Base-by-base conservation (phyloP, 2,329 filamentous ascomycete genomes). In the Fusarium oligoseptatum region DNA sequence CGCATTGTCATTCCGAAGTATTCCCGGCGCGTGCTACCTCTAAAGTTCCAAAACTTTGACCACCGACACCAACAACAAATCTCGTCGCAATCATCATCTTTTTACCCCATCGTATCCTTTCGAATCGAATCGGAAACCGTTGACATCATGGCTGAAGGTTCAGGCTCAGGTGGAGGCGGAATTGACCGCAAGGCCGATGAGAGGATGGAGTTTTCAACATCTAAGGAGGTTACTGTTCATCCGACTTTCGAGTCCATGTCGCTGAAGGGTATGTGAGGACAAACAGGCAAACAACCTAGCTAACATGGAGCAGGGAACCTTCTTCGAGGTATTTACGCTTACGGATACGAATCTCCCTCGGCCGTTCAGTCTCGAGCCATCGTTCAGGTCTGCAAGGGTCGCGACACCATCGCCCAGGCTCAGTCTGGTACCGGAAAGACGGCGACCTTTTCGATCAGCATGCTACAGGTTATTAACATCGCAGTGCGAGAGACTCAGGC, bases 391-490 rank as follows among this genome's bases (percentile, higher is more conserved):
- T 99, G 97, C 91, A 98, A 98, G 86, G 97, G 97, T 76, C 95
- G 97, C 85, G 97, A 99, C 84, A 98, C 97, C 73, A 99, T 99
- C 82, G 97, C 97, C 20, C 97, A 99, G 83, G 97, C 97, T 22
- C 97, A 98, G 85, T 98, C 96, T 55, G 95, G 95, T 85, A 98
- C 95, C 63, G 95, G 95, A 88, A 98, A 98, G 88, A 98, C 95
- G 4, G 95, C 95, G 36, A 98, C 95, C 39, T 98, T 98, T 85
- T 96, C 95, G 60, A 98, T 98, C 85, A 97, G 94, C 83, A 97
- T 97, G 86, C 92, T 98, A 57, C 95, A 98, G 83, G 94, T 97
- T 80, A 97, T 98, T 85, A 95, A 98, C 82, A 97, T 95, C 9
- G 94, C 94, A 45, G 93, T 98, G 64, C 93, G 95, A 79, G 94